These are phyloP conservation scores for Leccinum ochraceum DNA, from an alignment of 768 basidiomycete genomes.

Conservation along the genomic window DNA sequence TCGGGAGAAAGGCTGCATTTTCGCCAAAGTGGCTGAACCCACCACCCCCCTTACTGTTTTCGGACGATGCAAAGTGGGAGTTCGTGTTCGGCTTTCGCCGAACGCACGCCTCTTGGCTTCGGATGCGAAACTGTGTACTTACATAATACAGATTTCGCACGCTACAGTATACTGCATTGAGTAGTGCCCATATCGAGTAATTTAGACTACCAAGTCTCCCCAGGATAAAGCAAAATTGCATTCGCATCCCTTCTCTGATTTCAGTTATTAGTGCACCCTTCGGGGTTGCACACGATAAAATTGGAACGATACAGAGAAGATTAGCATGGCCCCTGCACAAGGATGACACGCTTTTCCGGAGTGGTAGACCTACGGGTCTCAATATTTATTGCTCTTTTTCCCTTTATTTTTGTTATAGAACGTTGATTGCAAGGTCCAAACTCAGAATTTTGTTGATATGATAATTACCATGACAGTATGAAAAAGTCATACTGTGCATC, in stretches of 20 bases:
- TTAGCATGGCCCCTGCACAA: conserved; percentile 99
- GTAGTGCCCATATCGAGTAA: conserved; percentile 7
- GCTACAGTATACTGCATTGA: not conserved
- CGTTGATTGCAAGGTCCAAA: too few species aligned
- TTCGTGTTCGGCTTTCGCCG: too few species aligned
- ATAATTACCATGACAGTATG: too few species aligned
- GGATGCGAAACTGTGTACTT: too few species aligned
- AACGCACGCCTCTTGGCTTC: too few species aligned
- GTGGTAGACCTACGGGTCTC: conserved; percentile 64
- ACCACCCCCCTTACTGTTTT: too few species aligned
- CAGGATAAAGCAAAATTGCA: conserved; percentile 23
- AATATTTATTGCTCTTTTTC: conserved; percentile 37
- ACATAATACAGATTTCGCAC: not conserved
- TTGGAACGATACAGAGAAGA: conserved; percentile 99
- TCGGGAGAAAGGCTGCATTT: too few species aligned
- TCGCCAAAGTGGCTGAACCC: too few species aligned
- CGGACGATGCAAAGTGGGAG: too few species aligned
- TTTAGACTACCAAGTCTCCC: conserved; percentile 1
- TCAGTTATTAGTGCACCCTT: conserved; percentile 57
- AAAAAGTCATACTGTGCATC: too few species aligned
- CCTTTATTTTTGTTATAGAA: too few species aligned
- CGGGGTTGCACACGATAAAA: conserved; percentile 96
- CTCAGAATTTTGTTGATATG: too few species aligned
- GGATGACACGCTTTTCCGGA: conserved; percentile 99
- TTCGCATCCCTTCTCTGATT: not conserved